phyloP scores from a whole-genome alignment of 1,284 basidiomycete genomes.

The Caloboletus inedulis region DNA sequence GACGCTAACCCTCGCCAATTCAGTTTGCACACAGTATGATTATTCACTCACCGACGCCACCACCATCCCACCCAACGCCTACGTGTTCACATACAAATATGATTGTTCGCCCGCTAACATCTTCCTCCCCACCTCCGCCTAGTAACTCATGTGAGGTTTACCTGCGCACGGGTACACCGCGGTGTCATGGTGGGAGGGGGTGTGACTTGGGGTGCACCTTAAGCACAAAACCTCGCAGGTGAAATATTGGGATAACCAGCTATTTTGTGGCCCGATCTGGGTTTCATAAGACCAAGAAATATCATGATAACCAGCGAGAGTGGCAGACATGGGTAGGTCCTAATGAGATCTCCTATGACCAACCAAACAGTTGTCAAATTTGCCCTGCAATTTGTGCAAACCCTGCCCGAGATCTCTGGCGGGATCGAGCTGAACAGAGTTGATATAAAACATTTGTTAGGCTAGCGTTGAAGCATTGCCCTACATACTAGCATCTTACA shows the following conservation, averaged over 20 bases:
- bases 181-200: not conserved
- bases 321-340: not conserved
- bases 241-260: not conserved
- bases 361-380: not conserved
- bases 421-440: not conserved
- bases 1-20: not conserved
- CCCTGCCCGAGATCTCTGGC: not conserved
- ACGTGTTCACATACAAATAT: too few species aligned
- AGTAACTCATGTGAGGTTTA: not conserved
- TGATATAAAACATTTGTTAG: not conserved
- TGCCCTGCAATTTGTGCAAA: not conserved
- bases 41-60: not conserved
- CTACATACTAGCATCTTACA: constrained; percentile 16
- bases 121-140: not conserved
- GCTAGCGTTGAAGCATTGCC: constrained; percentile 13
- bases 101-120: not conserved
- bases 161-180: not conserved
- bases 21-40: not conserved
- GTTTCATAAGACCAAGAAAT: not conserved
- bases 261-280: not conserved
- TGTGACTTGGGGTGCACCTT: not conserved
- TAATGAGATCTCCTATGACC: too few species aligned
- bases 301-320: not conserved
- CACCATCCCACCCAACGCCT: too few species aligned
- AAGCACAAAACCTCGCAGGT: not conserved